Evolutionary conservation across 2,329 filamentous ascomycete genomes (phyloP), one percentile per base, ranked within the genome.

Genomic region (Acephala macrosclerotiorum): DNA sequence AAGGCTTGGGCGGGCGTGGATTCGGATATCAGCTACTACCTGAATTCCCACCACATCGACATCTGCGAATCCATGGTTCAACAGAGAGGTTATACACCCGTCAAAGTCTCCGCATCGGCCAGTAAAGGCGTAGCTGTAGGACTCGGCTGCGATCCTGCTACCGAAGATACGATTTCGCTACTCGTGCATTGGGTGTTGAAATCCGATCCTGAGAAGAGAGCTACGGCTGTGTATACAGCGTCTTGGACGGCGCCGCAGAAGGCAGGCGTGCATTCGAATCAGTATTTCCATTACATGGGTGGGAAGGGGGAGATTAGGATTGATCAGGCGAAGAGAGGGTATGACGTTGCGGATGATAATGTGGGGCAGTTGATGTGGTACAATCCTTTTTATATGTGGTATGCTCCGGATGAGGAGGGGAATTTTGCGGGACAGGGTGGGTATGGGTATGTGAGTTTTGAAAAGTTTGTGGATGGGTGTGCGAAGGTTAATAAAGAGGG

Each of bases 331-430:
- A 96, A 97, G 84, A 88, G 94, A 62, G 94, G 94, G 57, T 97
- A 97, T 80, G 94, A 97, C 75, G 91, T 97, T 12, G 93, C 94
- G n/a, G 91, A 94, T 70, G 94, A 97, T 77, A 85, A 80, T 22
- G 81, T 82, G 1, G 87, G 87, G 47, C 86, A 89, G 76, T 80
- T 97, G 68, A 86, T 90, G 76, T 97, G 94, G 93, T 91, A 92
- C 78, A 97, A 97, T 79, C 94, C 94, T 77, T 96, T 96, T 80
- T 96, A 96, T 81, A 97, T 96, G 93, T 90, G 91, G 74, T 97
- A 97, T 75, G 92, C 94, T 14, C 94, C 94, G 22, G 94, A 97
- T 75, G 94, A 97, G 81, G 92, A 97, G 78, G 95, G 94, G 62
- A 96, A 97, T 80, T 97, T 97, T 78, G 89, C 88, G 62, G 94